These are phyloP conservation scores for Colletotrichum sublineola DNA, from an alignment of 2,329 filamentous ascomycete genomes.

Conservation along the genomic window DNA sequence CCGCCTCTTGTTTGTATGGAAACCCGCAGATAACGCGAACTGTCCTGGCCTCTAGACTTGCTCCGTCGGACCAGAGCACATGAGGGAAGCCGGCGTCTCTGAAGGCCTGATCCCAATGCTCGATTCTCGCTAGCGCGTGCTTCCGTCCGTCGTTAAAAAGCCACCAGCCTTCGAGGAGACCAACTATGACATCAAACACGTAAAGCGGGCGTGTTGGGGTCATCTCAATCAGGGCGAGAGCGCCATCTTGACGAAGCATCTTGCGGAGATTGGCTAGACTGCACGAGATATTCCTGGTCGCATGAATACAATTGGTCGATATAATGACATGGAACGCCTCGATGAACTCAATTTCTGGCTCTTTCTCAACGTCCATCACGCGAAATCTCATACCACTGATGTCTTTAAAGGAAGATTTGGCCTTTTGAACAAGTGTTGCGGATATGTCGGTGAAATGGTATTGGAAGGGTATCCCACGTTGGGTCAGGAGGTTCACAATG, in stretches of 20 bases:
- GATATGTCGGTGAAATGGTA: conserved; percentile 62
- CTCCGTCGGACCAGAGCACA: conserved; percentile 47
- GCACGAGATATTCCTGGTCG: conserved; percentile 15
- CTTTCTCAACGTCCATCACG: conserved; percentile 49
- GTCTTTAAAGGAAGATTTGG: conserved; percentile 46
- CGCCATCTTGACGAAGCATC: conserved; percentile 49
- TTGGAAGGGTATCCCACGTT: conserved; percentile 46
- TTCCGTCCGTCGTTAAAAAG: conserved; percentile 48
- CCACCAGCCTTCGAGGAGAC: conserved; percentile 55
- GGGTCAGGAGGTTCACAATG: conserved; percentile 48
- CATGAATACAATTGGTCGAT: conserved; percentile 54
- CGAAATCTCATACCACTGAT: conserved; percentile 46
- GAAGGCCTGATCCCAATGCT: conserved; percentile 46
- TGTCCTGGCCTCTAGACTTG: conserved; percentile 44
- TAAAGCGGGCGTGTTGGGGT: conserved; percentile 43
- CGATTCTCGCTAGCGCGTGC: conserved; percentile 44
- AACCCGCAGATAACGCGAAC: conserved; percentile 26
- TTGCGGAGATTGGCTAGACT: conserved; percentile 40
- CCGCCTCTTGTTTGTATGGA: background rate
- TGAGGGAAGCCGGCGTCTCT: conserved; percentile 43
- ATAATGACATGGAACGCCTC: conserved; percentile 50
- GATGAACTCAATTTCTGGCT: conserved; percentile 35
- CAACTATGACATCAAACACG: conserved; percentile 51
- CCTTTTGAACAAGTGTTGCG: conserved; percentile 47
- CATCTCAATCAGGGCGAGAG: conserved; percentile 50